phyloP scores from a whole-genome alignment of 148 eudicot species.

The Camellia lanceoleosa region DNA sequence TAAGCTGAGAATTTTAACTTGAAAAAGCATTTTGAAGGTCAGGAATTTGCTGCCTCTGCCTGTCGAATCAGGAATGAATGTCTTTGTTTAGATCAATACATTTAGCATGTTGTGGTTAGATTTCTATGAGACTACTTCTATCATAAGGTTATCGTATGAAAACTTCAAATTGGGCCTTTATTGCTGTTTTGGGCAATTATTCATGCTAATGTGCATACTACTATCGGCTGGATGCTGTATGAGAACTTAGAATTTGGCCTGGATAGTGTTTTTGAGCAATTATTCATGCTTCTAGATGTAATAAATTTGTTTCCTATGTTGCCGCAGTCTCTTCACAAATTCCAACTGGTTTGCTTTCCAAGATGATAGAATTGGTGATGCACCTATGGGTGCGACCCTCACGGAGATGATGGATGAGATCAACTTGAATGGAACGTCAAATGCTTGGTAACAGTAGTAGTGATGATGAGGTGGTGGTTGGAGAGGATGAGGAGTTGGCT shows the following conservation, averaged over 20 bases:
- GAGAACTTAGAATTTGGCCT: background rate
- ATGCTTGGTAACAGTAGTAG: conserved; percentile 69
- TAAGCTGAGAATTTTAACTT: background rate
- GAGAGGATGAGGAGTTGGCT: conserved; percentile 65
- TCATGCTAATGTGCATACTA: conserved; percentile 1
- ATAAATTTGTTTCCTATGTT: conserved; percentile 3
- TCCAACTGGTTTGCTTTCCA: conserved; percentile 97
- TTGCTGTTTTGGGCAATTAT: background rate
- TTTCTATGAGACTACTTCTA: background rate
- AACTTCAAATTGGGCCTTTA: conserved; percentile 6
- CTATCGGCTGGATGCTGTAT: background rate
- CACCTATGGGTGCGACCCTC: conserved; percentile 53
- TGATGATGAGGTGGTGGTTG: conserved; percentile 94
- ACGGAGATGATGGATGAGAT: conserved; percentile 70
- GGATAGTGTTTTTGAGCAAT: background rate
- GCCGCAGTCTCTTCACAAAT: conserved; percentile 87
- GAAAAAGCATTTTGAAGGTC: background rate
- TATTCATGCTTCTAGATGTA: background rate
- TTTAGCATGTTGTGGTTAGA: background rate
- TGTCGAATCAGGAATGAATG: background rate
- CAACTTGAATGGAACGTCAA: conserved; percentile 53
- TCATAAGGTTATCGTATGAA: background rate
- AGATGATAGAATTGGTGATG: conserved; percentile 57
- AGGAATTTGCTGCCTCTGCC: background rate
- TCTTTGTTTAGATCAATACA: background rate